phyloP scores from a whole-genome alignment of 805 yeast genomes.

The Starmerella asiatica region DNA sequence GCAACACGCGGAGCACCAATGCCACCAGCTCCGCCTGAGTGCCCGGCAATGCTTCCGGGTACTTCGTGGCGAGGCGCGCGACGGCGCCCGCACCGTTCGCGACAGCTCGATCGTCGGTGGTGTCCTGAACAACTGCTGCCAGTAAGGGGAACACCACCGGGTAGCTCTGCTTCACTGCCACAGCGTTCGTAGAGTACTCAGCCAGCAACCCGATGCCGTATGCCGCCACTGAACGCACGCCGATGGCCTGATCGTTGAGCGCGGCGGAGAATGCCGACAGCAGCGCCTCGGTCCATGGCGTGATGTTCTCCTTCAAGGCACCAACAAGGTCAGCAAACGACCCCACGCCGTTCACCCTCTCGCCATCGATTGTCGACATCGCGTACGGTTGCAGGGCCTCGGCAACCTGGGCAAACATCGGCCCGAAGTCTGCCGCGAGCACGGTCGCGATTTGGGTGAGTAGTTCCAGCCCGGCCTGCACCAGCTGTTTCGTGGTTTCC shows the following conservation, averaged over 20 bases:
- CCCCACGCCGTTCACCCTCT: slow-evolving; percentile 76
- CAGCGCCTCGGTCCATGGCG: slow-evolving; percentile 58
- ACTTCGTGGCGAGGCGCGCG: slow-evolving; percentile 72
- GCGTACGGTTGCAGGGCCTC: slow-evolving; percentile 38
- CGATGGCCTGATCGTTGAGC: slow-evolving; percentile 60
- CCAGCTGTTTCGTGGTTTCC: slow-evolving; percentile 52
- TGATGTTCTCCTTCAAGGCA: slow-evolving; percentile 48
- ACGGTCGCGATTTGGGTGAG: slow-evolving; percentile 61
- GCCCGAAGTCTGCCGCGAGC: slow-evolving; percentile 65
- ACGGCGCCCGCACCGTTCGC: slow-evolving; percentile 98
- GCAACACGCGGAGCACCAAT: slow-evolving; percentile 60
- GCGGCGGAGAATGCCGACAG: slow-evolving; percentile 49
- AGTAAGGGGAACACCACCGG: slow-evolving; percentile 53
- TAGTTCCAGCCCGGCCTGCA: slow-evolving; percentile 77
- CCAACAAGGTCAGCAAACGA: slow-evolving; percentile 78
- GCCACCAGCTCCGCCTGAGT: slow-evolving; percentile 72
- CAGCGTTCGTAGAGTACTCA: slow-evolving; percentile 37
- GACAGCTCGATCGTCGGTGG: slow-evolving; percentile 62
- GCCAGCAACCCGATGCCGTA: slow-evolving; percentile 81
- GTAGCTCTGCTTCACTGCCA: slow-evolving; percentile 50
- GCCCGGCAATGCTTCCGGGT: slow-evolving; percentile 42
- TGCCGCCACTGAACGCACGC: slow-evolving; percentile 84
- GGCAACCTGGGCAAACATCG: slow-evolving; percentile 64
- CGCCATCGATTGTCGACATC: slow-evolving; percentile 42
- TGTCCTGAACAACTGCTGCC: slow-evolving; percentile 61